Evolutionary conservation across 2,329 filamentous ascomycete species (phyloP).

Genomic region (Aspergillus uvarum): DNA sequence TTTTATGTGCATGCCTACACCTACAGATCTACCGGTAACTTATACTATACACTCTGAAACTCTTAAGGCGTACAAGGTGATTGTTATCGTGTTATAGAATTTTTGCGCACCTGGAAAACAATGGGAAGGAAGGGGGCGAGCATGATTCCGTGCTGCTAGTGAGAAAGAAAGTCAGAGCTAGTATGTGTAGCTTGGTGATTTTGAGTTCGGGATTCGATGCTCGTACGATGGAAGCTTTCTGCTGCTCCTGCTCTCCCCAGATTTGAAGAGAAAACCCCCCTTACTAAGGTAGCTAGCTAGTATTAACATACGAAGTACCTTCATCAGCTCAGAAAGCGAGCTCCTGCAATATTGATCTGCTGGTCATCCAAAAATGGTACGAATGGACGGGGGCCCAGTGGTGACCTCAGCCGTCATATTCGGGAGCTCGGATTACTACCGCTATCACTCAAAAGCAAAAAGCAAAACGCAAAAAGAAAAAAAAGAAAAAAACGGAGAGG

Average conservation of each 20-base stretch:
- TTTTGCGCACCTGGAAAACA: background rate
- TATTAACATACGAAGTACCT: too few species aligned
- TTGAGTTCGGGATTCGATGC: background rate
- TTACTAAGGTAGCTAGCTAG: too few species aligned
- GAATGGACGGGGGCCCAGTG: background rate
- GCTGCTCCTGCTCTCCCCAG: too few species aligned
- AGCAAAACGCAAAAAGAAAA: too few species aligned
- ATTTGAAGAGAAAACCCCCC: too few species aligned
- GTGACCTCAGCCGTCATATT: background rate
- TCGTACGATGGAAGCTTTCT: background rate
- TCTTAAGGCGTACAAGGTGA: background rate
- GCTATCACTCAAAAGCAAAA: too few species aligned
- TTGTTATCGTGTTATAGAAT: background rate
- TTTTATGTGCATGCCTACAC: too few species aligned
- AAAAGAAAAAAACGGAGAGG: background rate
- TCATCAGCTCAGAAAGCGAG: too few species aligned
- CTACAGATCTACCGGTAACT: background rate
- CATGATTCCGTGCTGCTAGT: background rate
- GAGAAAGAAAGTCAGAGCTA: background rate
- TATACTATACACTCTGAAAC: background rate
- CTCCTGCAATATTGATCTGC: background rate
- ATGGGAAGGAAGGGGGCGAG: background rate
- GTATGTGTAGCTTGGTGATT: background rate
- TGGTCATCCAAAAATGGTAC: background rate
- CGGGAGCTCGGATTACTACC: background rate